A percentile compares a stretch with the other conserved stretches of the same genome.
Conservation (phyloP, 2,329 filamentous ascomycete species). For the Endothia cerciana region DNA sequence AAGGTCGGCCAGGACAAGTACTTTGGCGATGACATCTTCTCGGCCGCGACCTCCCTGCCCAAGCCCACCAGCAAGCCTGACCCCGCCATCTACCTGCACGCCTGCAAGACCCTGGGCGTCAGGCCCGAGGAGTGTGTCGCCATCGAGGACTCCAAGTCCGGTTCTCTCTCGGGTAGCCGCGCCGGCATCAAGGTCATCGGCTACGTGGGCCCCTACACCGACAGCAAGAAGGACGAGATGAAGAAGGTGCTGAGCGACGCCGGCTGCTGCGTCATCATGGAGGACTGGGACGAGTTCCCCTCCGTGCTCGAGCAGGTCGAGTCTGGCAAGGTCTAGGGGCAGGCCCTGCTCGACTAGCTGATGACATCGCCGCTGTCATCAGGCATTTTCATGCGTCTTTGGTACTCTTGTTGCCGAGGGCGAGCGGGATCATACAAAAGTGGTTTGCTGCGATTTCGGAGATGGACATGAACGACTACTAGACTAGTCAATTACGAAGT, state of each 20-base stretch:
- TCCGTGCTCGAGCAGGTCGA: conserved; percentile 51
- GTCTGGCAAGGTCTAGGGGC: conserved; percentile 32
- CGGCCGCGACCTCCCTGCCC: conserved; percentile 76
- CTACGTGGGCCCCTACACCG: conserved; percentile 79
- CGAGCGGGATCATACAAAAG: conserved; percentile 23
- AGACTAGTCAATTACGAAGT: conserved; percentile 8
- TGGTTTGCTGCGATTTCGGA: neutral
- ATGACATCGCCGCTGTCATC: neutral
- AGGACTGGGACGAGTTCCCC: conserved; percentile 62
- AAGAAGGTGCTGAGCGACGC: conserved; percentile 61
- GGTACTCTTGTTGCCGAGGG: conserved; percentile 11
- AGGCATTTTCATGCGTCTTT: neutral
- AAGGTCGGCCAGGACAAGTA: conserved; percentile 80
- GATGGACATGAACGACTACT: conserved; percentile 1
- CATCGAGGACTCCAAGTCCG: conserved; percentile 88
- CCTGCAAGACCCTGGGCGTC: conserved; percentile 74
- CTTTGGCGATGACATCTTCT: conserved; percentile 80
- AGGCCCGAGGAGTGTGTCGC: conserved; percentile 74
- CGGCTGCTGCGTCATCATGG: conserved; percentile 66
- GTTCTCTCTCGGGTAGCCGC: conserved; percentile 72
- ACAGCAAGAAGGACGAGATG: conserved; percentile 67
- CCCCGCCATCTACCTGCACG: conserved; percentile 83
- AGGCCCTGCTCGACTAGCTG: neutral
- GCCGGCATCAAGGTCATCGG: conserved; percentile 81
- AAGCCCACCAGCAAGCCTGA: conserved; percentile 89